These are phyloP conservation scores for Pseudocercospora ulei DNA, from an alignment of 2,329 filamentous ascomycete species.

Conservation along the genomic window DNA sequence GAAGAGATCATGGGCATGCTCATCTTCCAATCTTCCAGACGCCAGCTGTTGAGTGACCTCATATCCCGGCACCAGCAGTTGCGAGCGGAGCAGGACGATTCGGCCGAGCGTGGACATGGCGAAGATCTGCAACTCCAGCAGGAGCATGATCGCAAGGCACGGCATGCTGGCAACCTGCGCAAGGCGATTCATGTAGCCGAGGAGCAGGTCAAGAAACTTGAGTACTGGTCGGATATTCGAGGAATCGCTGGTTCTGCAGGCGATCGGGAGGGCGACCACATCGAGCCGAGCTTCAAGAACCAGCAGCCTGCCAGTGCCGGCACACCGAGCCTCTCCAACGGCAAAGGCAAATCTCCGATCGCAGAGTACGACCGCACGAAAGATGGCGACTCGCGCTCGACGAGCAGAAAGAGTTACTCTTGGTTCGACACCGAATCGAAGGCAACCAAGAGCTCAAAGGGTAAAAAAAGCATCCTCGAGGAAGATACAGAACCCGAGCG, in stretches of 20 bases:
- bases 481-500: constrained; percentile 18
- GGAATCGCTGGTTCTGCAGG: constrained; percentile 31
- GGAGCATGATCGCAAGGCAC: constrained; percentile 31
- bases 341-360: neutral
- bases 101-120: constrained; percentile 34
- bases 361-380: neutral
- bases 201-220: constrained; percentile 66
- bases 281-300: constrained; percentile 22
- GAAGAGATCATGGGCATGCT: constrained; percentile 77
- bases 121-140: constrained; percentile 41
- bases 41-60: constrained; percentile 62
- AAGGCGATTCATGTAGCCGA: constrained; percentile 67
- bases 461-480: constrained; percentile 13
- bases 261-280: constrained; percentile 14
- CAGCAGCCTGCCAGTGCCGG: constrained; percentile 19
- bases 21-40: constrained; percentile 78
- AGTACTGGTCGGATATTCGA: constrained; percentile 72
- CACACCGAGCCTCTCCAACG: constrained; percentile 2
- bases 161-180: constrained; percentile 58
- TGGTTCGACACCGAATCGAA: constrained; percentile 20
- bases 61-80: constrained; percentile 51
- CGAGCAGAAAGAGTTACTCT: constrained; percentile 15
- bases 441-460: constrained; percentile 15
- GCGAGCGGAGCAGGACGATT: constrained; percentile 43
- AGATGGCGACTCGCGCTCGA: constrained; percentile 5